Conservation (phyloP, 208 protist genomes). For the Trichomonas tenax region DNA sequence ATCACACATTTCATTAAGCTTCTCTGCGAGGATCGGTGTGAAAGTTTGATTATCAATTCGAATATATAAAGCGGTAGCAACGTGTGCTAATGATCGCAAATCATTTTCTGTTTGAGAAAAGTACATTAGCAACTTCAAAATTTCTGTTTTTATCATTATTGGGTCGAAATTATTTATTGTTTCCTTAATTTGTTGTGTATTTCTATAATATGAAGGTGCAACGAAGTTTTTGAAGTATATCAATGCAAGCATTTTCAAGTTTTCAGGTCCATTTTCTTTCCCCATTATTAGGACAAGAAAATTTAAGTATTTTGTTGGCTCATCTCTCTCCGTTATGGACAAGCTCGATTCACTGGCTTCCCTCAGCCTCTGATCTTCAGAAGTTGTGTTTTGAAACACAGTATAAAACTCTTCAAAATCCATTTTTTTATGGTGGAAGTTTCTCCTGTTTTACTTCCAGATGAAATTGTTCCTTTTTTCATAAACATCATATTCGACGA, state of each 20-base stretch:
- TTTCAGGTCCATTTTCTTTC: background rate
- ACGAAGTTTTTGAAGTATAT: background rate
- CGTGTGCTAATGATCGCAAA: background rate
- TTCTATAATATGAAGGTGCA: background rate
- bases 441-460: background rate
- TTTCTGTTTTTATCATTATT: background rate
- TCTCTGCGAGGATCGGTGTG: background rate
- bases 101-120: background rate
- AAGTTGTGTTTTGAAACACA: background rate
- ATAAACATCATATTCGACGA: background rate
- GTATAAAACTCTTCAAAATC: background rate
- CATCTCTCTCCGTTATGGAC: background rate
- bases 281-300: background rate
- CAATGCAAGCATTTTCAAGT: background rate
- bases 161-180: background rate
- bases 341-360: background rate
- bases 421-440: background rate
- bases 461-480: conserved; percentile 6
- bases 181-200: background rate
- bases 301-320: background rate
- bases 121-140: background rate
- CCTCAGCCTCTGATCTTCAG: background rate
- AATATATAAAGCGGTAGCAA: background rate
- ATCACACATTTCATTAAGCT: background rate
- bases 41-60: background rate